Evolutionary conservation across 805 yeast genomes (phyloP).

Genomic region (Candida caryicola): DNA sequence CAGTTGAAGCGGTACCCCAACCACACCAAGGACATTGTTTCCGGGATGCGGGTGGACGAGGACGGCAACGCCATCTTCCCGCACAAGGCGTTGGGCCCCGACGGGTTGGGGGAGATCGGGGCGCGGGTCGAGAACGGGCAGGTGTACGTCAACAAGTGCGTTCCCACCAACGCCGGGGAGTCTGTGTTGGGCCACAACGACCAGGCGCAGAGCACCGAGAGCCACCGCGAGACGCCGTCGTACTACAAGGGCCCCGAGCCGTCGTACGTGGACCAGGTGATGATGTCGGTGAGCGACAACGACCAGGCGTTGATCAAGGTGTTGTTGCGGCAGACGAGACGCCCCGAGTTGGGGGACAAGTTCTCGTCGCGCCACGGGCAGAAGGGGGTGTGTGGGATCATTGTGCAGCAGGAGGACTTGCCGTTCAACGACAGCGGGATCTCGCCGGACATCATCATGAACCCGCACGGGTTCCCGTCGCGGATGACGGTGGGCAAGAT

Average conservation of each 20-base stretch:
- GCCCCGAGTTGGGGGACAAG: constrained; percentile 97
- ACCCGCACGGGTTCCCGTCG: constrained; percentile 99
- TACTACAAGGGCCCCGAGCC: constrained; percentile 94
- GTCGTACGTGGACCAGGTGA: constrained; percentile 91
- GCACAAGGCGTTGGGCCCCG: constrained; percentile 85
- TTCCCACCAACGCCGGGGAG: constrained; percentile 83
- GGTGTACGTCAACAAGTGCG: constrained; percentile 88
- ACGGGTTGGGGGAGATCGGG: constrained; percentile 97
- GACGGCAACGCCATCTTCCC: constrained; percentile 79
- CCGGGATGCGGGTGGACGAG: constrained; percentile 87
- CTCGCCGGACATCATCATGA: constrained; percentile 94
- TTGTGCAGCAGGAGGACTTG: constrained; percentile 94
- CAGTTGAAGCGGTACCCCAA: constrained; percentile 88
- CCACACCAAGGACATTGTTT: constrained; percentile 86
- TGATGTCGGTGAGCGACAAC: constrained; percentile 94
- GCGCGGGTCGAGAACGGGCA: constrained; percentile 87
- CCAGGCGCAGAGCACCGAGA: constrained; percentile 43
- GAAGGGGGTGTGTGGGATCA: constrained; percentile 98
- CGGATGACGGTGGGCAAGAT: constrained; percentile 99
- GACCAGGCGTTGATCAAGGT: constrained; percentile 95
- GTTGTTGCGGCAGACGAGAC: constrained; percentile 86
- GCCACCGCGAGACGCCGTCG: constrained; percentile 87
- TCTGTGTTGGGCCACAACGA: constrained; percentile 45
- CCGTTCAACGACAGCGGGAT: constrained; percentile 94
- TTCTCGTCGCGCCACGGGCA: constrained; percentile 98